phyloP scores from a whole-genome alignment of 129 eudicot species.

The Glebionis coronaria region DNA sequence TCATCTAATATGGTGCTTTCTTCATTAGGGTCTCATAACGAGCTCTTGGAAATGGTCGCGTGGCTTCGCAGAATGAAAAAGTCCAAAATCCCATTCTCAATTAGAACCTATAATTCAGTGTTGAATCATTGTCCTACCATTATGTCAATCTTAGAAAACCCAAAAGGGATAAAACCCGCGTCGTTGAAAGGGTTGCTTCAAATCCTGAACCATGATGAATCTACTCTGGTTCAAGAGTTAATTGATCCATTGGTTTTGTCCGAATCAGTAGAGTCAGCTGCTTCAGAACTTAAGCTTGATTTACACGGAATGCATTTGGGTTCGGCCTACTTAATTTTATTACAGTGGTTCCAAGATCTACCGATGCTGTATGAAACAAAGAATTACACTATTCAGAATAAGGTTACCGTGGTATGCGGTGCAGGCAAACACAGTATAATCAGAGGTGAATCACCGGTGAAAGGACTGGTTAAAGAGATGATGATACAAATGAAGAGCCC shows the following conservation, averaged over 20 bases:
- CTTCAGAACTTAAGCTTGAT: constrained; percentile 67
- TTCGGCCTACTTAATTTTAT: constrained; percentile 55
- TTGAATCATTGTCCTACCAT: constrained; percentile 67
- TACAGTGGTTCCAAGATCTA: constrained; percentile 70
- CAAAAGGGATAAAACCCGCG: constrained; percentile 41
- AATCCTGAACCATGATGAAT: constrained; percentile 40
- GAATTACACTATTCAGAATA: constrained; percentile 37
- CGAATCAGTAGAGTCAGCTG: constrained; percentile 49
- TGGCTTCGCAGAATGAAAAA: constrained; percentile 66
- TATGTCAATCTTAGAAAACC: constrained; percentile 43
- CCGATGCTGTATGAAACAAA: constrained; percentile 28
- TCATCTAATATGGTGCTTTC: constrained; percentile 78
- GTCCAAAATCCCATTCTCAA: constrained; percentile 39
- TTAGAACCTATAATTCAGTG: constrained; percentile 74
- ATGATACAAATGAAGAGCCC: constrained; percentile 55
- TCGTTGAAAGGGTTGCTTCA: constrained; percentile 47
- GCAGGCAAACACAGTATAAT: constrained; percentile 65
- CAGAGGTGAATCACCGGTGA: constrained; percentile 69
- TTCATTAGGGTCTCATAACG: constrained; percentile 54
- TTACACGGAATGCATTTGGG: constrained; percentile 88
- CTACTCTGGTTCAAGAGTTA: constrained; percentile 47
- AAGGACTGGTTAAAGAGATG: constrained; percentile 58
- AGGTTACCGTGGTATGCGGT: constrained; percentile 68
- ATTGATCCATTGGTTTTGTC: constrained; percentile 45
- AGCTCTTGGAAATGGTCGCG: constrained; percentile 49